phyloP scores from a whole-genome alignment of 352 stramenopile species.

The Aphanomyces astaci region DNA sequence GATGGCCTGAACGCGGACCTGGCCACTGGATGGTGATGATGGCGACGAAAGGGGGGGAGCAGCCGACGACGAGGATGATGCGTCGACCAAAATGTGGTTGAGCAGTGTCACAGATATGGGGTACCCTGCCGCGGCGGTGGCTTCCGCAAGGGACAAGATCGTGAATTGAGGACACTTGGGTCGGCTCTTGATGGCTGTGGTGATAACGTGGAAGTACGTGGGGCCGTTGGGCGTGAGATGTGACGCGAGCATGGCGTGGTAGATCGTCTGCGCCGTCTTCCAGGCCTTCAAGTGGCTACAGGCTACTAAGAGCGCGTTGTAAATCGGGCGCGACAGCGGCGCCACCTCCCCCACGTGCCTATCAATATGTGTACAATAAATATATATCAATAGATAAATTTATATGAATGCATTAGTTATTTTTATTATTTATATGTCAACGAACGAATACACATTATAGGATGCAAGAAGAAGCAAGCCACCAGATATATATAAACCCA shows the following conservation, averaged over 20 bases:
- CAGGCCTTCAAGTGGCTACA: constrained; percentile 13
- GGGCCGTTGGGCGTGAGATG: neutral
- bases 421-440: no score
- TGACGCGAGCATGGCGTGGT: neutral
- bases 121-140: neutral
- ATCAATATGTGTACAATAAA: no score
- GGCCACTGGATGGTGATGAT: no score
- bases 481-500: no score
- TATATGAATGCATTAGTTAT: no score
- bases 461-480: no score
- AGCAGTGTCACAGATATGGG: constrained; percentile 6
- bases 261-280: neutral
- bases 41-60: no score
- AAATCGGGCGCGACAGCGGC: neutral
- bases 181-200: neutral
- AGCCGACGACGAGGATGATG: neutral
- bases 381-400: no score
- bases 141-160: neutral
- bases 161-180: neutral
- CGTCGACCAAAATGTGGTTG: neutral
- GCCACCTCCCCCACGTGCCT: neutral
- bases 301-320: neutral
- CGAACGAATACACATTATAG: no score
- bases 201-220: constrained; percentile 12
- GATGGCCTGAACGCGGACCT: neutral